These are phyloP conservation scores for Delphinella strobiligena DNA, from an alignment of 2,329 filamentous ascomycete genomes.

Conservation along the genomic window DNA sequence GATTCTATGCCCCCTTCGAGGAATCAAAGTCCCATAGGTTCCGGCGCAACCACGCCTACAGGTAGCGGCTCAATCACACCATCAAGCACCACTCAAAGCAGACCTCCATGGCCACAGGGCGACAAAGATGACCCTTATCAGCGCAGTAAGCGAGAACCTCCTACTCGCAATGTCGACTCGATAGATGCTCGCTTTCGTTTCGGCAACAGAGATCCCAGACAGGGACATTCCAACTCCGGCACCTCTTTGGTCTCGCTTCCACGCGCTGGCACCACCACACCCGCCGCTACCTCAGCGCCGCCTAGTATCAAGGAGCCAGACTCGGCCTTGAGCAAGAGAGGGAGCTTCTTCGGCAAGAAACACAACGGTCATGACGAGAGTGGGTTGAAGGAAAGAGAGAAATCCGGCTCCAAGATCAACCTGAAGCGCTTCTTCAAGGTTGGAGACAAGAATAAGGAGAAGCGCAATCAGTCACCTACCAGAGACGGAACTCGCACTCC, in stretches of 20 bases:
- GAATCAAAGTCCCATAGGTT: constrained; percentile 44
- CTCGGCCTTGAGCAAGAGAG: constrained; percentile 31
- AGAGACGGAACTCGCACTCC: constrained; percentile 26
- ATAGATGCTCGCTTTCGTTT: constrained; percentile 81
- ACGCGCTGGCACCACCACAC: constrained; percentile 9
- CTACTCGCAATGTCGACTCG: constrained; percentile 49
- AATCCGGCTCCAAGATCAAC: constrained; percentile 72
- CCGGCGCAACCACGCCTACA: constrained; percentile 39
- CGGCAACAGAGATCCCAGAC: constrained; percentile 57
- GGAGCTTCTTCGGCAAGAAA: constrained; percentile 42
- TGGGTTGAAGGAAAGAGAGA: constrained; percentile 25
- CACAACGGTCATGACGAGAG: constrained; percentile 41
- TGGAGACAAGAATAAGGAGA: constrained; percentile 51
- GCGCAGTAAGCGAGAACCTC: constrained; percentile 64
- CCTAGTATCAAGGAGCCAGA: constrained; percentile 12
- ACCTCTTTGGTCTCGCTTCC: constrained; percentile 7
- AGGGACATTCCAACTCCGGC: constrained; percentile 27
- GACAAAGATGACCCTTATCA: constrained; percentile 79
- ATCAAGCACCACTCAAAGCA: constrained; percentile 45
- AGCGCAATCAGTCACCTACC: constrained; percentile 14
- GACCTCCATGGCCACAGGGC: constrained; percentile 63
- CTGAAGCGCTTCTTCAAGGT: constrained; percentile 94
- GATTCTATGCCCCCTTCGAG: constrained; percentile 43
- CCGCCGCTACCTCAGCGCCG: background rate
- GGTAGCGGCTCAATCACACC: constrained; percentile 28